These are phyloP conservation scores for Geotrichum citri-aurantii DNA, from an alignment of 1,139 yeast genomes.

Conservation along the genomic window DNA sequence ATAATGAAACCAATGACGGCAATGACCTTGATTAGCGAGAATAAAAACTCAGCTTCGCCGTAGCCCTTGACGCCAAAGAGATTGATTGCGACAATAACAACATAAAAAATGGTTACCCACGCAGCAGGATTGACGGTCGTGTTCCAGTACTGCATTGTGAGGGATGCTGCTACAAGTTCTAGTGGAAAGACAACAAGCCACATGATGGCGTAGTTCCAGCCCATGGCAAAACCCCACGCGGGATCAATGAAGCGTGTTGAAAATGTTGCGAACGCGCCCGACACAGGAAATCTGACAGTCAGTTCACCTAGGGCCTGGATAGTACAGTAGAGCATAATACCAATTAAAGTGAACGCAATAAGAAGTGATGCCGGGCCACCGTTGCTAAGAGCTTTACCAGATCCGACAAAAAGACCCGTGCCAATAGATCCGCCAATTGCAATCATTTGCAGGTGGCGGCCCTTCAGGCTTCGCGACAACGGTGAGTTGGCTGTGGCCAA, in stretches of 20 bases:
- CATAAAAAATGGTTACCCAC: slow-evolving; percentile 59
- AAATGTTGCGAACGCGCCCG: slow-evolving; percentile 74
- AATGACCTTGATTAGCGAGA: slow-evolving; percentile 51
- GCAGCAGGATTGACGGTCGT: slow-evolving; percentile 54
- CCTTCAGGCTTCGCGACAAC: slow-evolving; percentile 40
- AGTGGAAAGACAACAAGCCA: slow-evolving; percentile 72
- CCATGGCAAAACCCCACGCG: slow-evolving; percentile 79
- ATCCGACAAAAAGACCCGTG: slow-evolving; percentile 70
- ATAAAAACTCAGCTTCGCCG: slow-evolving; percentile 64
- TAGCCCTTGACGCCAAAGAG: slow-evolving; percentile 64
- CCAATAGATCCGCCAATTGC: slow-evolving; percentile 85
- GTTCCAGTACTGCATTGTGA: slow-evolving; percentile 63
- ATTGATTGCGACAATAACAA: slow-evolving; percentile 50
- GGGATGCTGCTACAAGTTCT: slow-evolving; percentile 71
- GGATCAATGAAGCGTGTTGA: slow-evolving; percentile 65
- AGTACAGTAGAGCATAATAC: slow-evolving; percentile 64
- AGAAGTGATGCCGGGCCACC: slow-evolving; percentile 82
- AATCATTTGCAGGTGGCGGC: slow-evolving; percentile 58
- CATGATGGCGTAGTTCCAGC: slow-evolving; percentile 74
- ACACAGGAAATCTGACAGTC: slow-evolving; percentile 71
- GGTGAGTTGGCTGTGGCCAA: slow-evolving; percentile 36
- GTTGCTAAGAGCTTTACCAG: slow-evolving; percentile 56
- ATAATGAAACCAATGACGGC: slow-evolving; percentile 61
- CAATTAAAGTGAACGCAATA: slow-evolving; percentile 63
- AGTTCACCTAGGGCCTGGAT: slow-evolving; percentile 84